Evolutionary conservation across 139 green algal species (phyloP).

Genomic region (Astrephomene gubernaculifera): DNA sequence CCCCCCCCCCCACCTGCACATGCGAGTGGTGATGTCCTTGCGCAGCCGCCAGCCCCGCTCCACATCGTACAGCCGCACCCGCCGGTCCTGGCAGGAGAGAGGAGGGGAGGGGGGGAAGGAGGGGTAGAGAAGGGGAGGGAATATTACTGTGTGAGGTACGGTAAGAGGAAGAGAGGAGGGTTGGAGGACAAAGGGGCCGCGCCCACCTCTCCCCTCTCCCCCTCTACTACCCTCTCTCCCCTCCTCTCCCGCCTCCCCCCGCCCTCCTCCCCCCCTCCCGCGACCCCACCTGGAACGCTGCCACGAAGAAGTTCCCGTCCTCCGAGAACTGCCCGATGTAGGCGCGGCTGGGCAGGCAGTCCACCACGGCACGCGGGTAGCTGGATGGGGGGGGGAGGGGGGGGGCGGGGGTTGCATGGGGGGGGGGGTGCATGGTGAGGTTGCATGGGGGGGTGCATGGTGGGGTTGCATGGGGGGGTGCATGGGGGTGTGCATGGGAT

Average conservation of each 20-base stretch:
- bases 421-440: no score
- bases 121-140: no score
- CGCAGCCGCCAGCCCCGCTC: constrained; percentile 69
- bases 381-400: background rate
- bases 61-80: constrained; percentile 84
- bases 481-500: no score
- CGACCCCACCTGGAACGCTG: constrained; percentile 70
- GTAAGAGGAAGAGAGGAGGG: no score
- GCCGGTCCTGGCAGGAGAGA: constrained; percentile 61
- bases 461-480: no score
- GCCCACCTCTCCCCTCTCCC: background rate
- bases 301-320: constrained; percentile 88
- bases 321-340: constrained; percentile 96
- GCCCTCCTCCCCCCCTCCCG: background rate
- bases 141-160: no score
- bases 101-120: no score
- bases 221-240: background rate
- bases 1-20: constrained; percentile 50
- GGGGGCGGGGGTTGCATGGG: background rate
- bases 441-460: no score
- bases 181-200: no score
- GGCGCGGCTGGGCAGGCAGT: constrained; percentile 72
- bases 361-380: constrained; percentile 58
- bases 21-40: constrained; percentile 82
- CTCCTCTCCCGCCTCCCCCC: no score